Conservation (phyloP, 352 stramenopile genomes). For the Phytopythium litorale region DNA sequence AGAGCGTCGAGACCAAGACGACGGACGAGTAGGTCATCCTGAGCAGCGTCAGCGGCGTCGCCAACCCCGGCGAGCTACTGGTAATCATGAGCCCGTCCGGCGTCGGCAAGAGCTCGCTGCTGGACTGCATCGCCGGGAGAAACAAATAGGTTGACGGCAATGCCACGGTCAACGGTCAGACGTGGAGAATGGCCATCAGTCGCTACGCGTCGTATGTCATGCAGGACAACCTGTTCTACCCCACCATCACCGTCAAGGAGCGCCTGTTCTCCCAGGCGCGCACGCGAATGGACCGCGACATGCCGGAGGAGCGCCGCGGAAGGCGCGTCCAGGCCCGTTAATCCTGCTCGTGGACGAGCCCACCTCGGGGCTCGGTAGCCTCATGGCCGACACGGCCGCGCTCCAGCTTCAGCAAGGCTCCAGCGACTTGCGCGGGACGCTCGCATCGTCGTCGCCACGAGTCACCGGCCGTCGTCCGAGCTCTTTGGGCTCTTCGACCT, state of each 20-base stretch:
- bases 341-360: slow-evolving; percentile 78
- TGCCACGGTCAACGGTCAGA: slow-evolving; percentile 32
- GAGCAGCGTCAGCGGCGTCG: slow-evolving; percentile 33
- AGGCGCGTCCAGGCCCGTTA: slow-evolving; percentile 34
- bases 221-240: slow-evolving; percentile 89
- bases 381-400: slow-evolving; percentile 38
- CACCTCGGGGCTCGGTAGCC: slow-evolving; percentile 40
- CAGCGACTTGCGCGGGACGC: slow-evolving; percentile 65
- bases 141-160: slow-evolving; percentile 23
- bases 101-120: slow-evolving; percentile 47
- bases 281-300: slow-evolving; percentile 43
- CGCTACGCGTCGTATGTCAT: slow-evolving; percentile 73
- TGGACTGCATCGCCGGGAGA: slow-evolving; percentile 46
- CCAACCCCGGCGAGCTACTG: slow-evolving; percentile 31
- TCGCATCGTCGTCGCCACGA: slow-evolving; percentile 82
- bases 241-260: slow-evolving; percentile 77
- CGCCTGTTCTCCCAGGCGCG: slow-evolving; percentile 77
- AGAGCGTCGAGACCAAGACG: slow-evolving; percentile 14
- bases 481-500: slow-evolving; percentile 32
- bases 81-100: slow-evolving; percentile 61
- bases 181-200: slow-evolving; percentile 31
- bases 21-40: slow-evolving; percentile 41
- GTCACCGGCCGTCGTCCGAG: slow-evolving; percentile 1
- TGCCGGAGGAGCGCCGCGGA: background rate
- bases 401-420: slow-evolving; percentile 41